Evolutionary conservation across 257 asterid genomes (phyloP), one percentile per base, ranked within the genome.

Genomic region (Solanum pimpinellifolium): DNA sequence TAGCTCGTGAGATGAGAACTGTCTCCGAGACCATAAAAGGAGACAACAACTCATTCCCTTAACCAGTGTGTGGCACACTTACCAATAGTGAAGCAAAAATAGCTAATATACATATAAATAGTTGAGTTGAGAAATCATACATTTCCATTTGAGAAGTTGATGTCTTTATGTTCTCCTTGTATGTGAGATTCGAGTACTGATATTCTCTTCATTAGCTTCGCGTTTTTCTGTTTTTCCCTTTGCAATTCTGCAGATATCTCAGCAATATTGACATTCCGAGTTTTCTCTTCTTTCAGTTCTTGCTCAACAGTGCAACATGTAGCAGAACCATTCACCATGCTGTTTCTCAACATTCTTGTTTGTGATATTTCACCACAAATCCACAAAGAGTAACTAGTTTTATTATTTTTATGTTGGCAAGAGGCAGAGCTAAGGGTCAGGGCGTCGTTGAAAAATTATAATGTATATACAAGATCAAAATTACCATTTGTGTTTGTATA

Each of bases 191-290:
- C 88, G 56, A 89, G 89, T 9, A 44, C 37, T 27, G 82, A 84
- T 69, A 89, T 85, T 52, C 88, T 87, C 66, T 87, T 9, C 88
- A 78, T 68, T 25, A 89, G 91, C 88, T 85, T 47, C 20, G 74
- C 80, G 49, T 89, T 89, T 78, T 83, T 89, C 47, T 89, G 86
- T 25, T 75, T 85, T 73, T 89, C 86, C 78, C 81, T 89, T 78
- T 89, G 86, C 27, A 89, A 44, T 85, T 89, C 91, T 14, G 88
- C 89, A 68, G 89, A 88, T 42, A 86, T 70, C 85, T 88, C 89
- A 42, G 56, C 86, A 78, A 66, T 84, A 37, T 4, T 73, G 70
- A 37, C 80, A 70, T 69, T 86, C 56, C 25, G n/a, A 83, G 49
- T 10, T 73, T 11, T 44, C 39, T 73, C 89, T 25, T 80, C 85